A percentile compares a stretch with the other conserved stretches of the same genome.
These are phyloP conservation scores for Spiraea crenata DNA, from an alignment of 331 rosid species.

Conservation along the genomic window DNA sequence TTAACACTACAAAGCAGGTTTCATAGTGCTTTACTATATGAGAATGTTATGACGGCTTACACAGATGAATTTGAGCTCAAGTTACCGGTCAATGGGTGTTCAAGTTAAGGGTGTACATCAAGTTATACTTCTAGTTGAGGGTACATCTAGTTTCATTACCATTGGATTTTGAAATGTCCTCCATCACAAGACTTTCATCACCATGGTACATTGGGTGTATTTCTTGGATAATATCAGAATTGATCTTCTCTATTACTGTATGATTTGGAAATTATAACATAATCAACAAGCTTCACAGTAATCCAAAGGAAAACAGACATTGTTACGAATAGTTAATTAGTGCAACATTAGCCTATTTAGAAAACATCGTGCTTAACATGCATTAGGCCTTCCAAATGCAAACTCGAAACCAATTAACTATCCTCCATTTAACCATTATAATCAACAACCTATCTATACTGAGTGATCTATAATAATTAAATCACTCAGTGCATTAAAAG, in stretches of 20 bases:
- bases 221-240: too few relatives aligned
- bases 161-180: background rate
- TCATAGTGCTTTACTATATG: too few relatives aligned
- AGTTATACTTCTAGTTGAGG: background rate
- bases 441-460: background rate
- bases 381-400: background rate
- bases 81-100: background rate
- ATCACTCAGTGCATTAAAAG: too few relatives aligned
- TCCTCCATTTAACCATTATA: background rate
- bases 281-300: too few relatives aligned
- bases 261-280: too few relatives aligned
- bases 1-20: too few relatives aligned
- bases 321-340: too few relatives aligned
- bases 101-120: background rate
- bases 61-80: background rate
- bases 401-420: background rate
- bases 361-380: background rate
- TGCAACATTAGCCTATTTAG: background rate
- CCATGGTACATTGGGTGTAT: too few relatives aligned
- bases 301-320: too few relatives aligned
- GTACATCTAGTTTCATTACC: background rate
- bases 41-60: too few relatives aligned
- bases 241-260: too few relatives aligned
- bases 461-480: too few relatives aligned
- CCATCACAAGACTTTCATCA: background rate